phyloP scores from a whole-genome alignment of 2,329 filamentous ascomycete genomes.

The Hirsutella rhossiliensis region DNA sequence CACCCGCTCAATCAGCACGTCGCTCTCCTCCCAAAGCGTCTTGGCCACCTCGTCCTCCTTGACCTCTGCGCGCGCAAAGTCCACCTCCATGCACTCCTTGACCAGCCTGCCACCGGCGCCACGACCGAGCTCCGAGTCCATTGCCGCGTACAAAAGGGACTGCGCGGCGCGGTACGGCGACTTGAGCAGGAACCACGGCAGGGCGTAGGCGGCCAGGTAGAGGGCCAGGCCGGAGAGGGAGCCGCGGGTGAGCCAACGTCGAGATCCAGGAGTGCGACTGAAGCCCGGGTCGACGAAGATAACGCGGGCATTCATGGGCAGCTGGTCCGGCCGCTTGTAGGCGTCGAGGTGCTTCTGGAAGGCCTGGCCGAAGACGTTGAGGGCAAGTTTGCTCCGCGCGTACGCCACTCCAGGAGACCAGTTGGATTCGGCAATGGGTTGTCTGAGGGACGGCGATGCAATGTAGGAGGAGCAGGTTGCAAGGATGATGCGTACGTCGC shows the following conservation, averaged over 20 bases:
- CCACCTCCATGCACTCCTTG: conserved; percentile 77
- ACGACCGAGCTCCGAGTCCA: conserved; percentile 62
- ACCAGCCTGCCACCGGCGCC: conserved; percentile 58
- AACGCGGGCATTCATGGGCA: conserved; percentile 73
- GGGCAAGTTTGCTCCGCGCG: conserved; percentile 59
- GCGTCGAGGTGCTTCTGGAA: conserved; percentile 86
- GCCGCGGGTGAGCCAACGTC: conserved; percentile 76
- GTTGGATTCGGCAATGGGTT: conserved; percentile 32
- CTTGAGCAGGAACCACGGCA: conserved; percentile 85
- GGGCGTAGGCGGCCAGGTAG: conserved; percentile 66
- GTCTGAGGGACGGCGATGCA: conserved; percentile 53
- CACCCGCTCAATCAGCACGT: conserved; percentile 66
- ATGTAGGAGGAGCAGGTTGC: conserved; percentile 85
- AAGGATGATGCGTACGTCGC: conserved; percentile 82
- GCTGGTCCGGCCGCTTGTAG: conserved; percentile 72
- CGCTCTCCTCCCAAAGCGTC: conserved; percentile 81
- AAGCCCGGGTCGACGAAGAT: conserved; percentile 81
- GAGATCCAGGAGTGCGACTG: conserved; percentile 73
- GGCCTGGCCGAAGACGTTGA: conserved; percentile 80
- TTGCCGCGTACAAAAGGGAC: conserved; percentile 71
- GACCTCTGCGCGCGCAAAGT: conserved; percentile 61
- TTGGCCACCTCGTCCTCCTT: conserved; percentile 70
- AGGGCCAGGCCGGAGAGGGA: conserved; percentile 66
- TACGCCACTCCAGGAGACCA: conserved; percentile 49
- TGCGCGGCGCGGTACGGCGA: conserved; percentile 75